A percentile compares a stretch with the other conserved stretches of the same genome.
These are phyloP conservation scores for Wilcoxina mikolae DNA, from an alignment of 495 filamentous ascomycete species.

Conservation along the genomic window DNA sequence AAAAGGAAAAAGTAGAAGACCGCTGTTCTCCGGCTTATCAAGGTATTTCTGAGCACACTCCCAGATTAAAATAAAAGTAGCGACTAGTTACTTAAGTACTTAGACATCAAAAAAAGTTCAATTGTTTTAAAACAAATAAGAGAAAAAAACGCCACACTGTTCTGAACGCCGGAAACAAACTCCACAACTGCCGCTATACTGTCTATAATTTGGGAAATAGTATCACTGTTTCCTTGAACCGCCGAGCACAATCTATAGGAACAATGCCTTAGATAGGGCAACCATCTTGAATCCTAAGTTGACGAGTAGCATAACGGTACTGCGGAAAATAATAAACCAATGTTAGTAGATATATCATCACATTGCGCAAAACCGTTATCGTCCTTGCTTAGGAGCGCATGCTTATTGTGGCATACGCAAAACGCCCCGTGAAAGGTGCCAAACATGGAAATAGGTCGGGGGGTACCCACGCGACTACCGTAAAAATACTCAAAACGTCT, in stretches of 20 bases:
- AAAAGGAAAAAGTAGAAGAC: too few species aligned
- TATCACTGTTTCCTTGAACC: not conserved
- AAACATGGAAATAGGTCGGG: not conserved
- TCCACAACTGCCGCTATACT: not conserved
- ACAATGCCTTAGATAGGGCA: not conserved
- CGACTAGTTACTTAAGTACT: too few species aligned
- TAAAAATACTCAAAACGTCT: constrained; percentile 45
- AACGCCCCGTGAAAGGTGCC: not conserved
- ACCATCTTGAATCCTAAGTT: not conserved
- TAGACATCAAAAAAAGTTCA: too few species aligned
- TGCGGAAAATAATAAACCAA: not conserved
- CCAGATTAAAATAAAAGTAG: too few species aligned
- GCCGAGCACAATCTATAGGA: too few species aligned
- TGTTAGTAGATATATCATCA: not conserved
- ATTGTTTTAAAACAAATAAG: too few species aligned
- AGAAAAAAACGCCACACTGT: constrained; percentile 1
- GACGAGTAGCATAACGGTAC: not conserved
- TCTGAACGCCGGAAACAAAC: constrained; percentile 1
- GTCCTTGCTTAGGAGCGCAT: not conserved
- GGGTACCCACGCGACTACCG: constrained; percentile 30
- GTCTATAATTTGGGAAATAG: not conserved
- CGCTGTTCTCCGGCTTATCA: too few species aligned
- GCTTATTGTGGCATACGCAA: not conserved
- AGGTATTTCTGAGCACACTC: too few species aligned
- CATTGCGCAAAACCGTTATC: not conserved